Evolutionary conservation across 305 asterid species (phyloP), one percentile per base, ranked within the genome.

Genomic region (Petunia hybrid): DNA sequence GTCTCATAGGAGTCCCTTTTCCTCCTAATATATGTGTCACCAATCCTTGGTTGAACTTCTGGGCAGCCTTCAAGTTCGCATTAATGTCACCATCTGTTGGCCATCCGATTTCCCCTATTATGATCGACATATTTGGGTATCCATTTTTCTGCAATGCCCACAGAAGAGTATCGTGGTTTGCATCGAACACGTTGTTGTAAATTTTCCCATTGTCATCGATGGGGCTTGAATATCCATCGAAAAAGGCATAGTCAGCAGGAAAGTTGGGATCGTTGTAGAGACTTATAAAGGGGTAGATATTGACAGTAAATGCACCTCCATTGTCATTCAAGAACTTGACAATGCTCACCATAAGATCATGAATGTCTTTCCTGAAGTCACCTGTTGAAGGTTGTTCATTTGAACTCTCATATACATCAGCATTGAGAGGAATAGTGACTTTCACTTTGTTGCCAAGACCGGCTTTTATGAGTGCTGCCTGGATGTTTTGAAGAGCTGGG

Each of bases 21-120:
- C 78, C 86, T 71, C 88, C 91, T 41, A 85, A 77, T 36, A 93
- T 78, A 59, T 89, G 99, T 12, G 91, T 39, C 88, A 96, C 77
- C 87, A 96, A 91, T 0, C 99, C 99, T 81, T 88, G 98, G 85
- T 94, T 96, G 91, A 94, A 96, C 80, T 89, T 87, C 60, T 92
- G 97, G 10, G 99, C 99, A 41, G 78, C 71, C 45, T 78, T 84
- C 2, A 80, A 6, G 42, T 89, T 93, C 5, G 99, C 99, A 31
- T 84, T 87, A 8, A 60, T 78, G 45, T 91, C 93, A 4, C 99
- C 99, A 2, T 96, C 98, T 0, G 98, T 96, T 1, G 98, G 99
- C 99, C 99, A 96, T 53, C 99, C 99, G 1, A 92, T 87, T 81
- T 95, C 99, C 16, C 99, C 99, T 6, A 95, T 91, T 1, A 94